Evolutionary conservation across 768 basidiomycete species (phyloP), one percentile per base, ranked within the genome.

Genomic region (Trametes villosa): DNA sequence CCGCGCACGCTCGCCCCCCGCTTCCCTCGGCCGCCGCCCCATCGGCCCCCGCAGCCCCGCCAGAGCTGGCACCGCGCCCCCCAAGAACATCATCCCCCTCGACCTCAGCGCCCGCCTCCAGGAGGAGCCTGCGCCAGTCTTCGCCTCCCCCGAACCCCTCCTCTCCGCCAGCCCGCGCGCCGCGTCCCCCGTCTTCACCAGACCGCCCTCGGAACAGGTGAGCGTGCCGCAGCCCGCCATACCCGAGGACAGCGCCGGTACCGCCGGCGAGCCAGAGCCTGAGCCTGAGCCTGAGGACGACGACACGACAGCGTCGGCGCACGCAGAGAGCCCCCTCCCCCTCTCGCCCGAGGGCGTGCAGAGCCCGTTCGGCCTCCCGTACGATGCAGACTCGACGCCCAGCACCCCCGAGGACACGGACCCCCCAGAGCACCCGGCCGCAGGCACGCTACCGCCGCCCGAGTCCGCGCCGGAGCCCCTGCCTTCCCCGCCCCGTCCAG

Each of bases 11-110:
- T 63, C 62, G 41, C 66, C 60, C n/a, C 60, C 59, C 29, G 57
- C 57, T 18, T 55, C 59, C 40, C 46, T 59, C 33, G 59, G 56
- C 27, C 61, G 54, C 11, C 60, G 60, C 22, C 66, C 66, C 5
- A 53, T 59, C 26, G 66, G 66, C 55, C 66, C 66, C 46, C 66
- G 66, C 54, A 62, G 58, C 36, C 66, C 66, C 5, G 54, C 50
- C n/a, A 64, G 58, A 55, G 34, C 58, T 20, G 49, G 57, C n/a
- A 42, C 57, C 22, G 38, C 34, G 18, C 57, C 33, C 33, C 33
- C 62, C 47, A 67, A 60, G 58, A 62, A 52, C 29, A 60, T 58
- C 55, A 55, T 65, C 48, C 60, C 63, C 4, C 60, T 67, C 51
- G 66, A 67, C 60, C 60, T 65, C 40, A 56, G 47, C 57, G 33